Base-by-base conservation (phyloP, 805 yeast species). In the Torulaspora quercuum region DNA sequence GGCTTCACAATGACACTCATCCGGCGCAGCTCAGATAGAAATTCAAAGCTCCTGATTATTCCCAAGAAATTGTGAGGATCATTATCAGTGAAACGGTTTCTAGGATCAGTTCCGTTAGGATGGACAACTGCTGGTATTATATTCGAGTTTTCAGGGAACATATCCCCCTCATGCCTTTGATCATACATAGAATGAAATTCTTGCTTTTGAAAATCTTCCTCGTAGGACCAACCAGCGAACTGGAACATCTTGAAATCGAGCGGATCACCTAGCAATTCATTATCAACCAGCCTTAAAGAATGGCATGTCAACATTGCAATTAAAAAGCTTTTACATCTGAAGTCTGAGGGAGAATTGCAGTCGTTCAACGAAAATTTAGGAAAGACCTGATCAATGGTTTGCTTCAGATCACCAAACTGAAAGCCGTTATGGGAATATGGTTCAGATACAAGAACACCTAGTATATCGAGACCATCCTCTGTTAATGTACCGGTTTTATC, bases 401-500 rank as follows among this genome's bases (percentile, higher is more conserved):
- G 50, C 6, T 55, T 44, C 19, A 65, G 34, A 2, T 45, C 49
- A 15, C 61, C 53, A 29, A 65, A 59, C 12, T 43, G 42, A n/a
- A 37, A 49, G 3, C 45, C 42, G 11, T 39, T 42, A 18, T 37
- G 47, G 2, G 44, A 31, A 7, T 23, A 35, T 6, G 61, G 56
- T 25, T 49, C 46, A 7, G 45, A 56, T 17, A 46, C 41, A 38
- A 74, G 80, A n/a, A 78, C 70, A 6, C 85, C 83, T 52, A 88
- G 68, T 3, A 92, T 85, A 57, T 90, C 97, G 23, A 92, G 68
- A 0, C 97, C 97, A 57, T 92, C 98, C 54, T 92, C 97, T 0
- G 99, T 92, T 45, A 92, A 67, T 0, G 99, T 92, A 3, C 99
- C 99, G 0, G 99, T 92, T 57, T 92, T 92, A 65, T 92, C 99